Evolutionary conservation across 108 stramenopile species (phyloP), one percentile per base, ranked within the genome.

Genomic region (Skeletonema potamos): DNA sequence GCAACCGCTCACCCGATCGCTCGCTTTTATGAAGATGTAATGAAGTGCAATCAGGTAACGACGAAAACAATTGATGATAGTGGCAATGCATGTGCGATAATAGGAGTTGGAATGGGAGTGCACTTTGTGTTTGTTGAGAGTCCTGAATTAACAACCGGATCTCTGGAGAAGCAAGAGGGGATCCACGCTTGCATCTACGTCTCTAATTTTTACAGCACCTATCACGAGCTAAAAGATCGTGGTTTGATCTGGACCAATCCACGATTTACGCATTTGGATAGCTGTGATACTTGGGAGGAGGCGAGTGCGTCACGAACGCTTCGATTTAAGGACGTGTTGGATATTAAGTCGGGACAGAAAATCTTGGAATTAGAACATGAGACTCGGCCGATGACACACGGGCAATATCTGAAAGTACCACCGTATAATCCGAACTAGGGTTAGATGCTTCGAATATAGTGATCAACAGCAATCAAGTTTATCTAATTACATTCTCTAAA

Each of bases 261-360:
- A 13, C 62, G 83, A 48, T 84, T 84, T 57, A 78, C 64, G 1
- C 77, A 78, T 59, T 66, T 87, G 20, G 86, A 87, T 68, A 76
- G 73, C 46, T 87, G 86, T 48, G 84, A 87, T 56, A 76, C 86
- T 0, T 82, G 73, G 84, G 84, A 83, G 62, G 84, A 87, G 67
- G 84, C 84, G 0, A 55, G 18, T 20, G 66, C 65, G 11, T 78
- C 82, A 17, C 48, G 82, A 30, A 82, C 82, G 27, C 70, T 82
- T 37, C 76, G 82, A 4, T 82, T 82, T 56, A 77, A 76, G 30
- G 79, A 81, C 58, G 70, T 81, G 56, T 6, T 81, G 13, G 74
- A 81, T 64, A 9, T 76, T 8, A 44, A 59, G 28, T 60, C 70
- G 13, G 76, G 70, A 39, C 66, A 54, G 11, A 73, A 73, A 55